A percentile compares a stretch with the other conserved stretches of the same genome.
These are phyloP conservation scores for Epipyxis sp. DNA, from an alignment of 108 stramenopile genomes.

Conservation along the genomic window DNA sequence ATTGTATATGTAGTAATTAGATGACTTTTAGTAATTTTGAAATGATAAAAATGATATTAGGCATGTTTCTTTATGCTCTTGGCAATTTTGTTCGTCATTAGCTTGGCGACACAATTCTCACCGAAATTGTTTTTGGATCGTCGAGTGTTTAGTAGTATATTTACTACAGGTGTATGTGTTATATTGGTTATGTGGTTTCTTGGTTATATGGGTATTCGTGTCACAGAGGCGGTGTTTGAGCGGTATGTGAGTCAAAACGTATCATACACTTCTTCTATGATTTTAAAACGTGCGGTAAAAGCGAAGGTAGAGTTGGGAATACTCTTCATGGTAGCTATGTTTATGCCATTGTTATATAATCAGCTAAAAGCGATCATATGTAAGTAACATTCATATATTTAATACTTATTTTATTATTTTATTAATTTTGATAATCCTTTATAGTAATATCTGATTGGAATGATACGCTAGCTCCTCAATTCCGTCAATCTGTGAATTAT, in stretches of 20 bases:
- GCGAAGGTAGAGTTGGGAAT: constrained; percentile 17
- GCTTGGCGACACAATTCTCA: not conserved
- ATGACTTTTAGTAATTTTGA: too few relatives aligned
- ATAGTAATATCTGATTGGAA: constrained; percentile 28
- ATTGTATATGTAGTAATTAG: too few relatives aligned
- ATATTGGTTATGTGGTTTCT: not conserved
- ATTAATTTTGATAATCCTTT: not conserved
- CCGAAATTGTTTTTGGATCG: not conserved
- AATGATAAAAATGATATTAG: too few relatives aligned
- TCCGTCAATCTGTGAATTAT: not conserved
- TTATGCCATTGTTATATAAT: constrained; percentile 14
- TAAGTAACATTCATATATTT: not conserved
- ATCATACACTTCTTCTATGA: constrained; percentile 17
- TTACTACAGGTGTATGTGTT: not conserved
- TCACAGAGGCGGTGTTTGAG: constrained; percentile 5
- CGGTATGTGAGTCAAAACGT: constrained; percentile 29
- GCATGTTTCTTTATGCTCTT: not conserved
- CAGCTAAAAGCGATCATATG: constrained; percentile 2
- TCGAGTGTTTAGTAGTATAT: not conserved
- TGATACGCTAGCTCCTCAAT: not conserved
- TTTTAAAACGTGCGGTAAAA: constrained; percentile 30
- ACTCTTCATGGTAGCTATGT: not conserved
- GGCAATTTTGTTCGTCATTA: not conserved
- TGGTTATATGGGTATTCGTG: not conserved
- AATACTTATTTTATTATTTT: not conserved